Base-by-base conservation (phyloP, 768 basidiomycete genomes). In the Serpula lacrymans region DNA sequence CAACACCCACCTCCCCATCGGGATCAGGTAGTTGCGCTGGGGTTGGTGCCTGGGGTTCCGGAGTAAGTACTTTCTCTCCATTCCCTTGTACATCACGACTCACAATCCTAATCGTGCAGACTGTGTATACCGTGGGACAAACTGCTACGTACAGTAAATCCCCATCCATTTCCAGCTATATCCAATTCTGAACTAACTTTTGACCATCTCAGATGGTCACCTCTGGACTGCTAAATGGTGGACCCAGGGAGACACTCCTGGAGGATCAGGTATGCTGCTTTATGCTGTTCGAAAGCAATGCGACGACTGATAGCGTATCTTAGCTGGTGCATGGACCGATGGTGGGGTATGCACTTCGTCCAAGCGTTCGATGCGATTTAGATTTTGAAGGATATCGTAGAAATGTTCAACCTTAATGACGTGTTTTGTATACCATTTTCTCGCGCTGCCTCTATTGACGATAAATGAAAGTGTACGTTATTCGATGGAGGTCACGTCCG, bases 191-290 rank as follows among this genome's bases (percentile, higher is more conserved):
- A 10, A n/a, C 2, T 11, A 16, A 17, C 30, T n/a, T 9, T 27
- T 38, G 22, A 37, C 50, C 34, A 12, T 28, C 28, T 34, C 22
- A 77, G 74, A 55, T 38, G 69, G 71, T 3, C 67, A 78, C 45
- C 62, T 80, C 24, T 82, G 78, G 78, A 75, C 71, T 13, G 77
- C 75, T 13, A 64, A 72, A 55, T 82, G 80, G 78, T 81, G 79
- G 80, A 79, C 78, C 5, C 61, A 75, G 48, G 71, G 63, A 18
- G 79, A 83, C 44, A 70, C 62, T 31, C 80, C 78, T 11, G 77
- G 77, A 45, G 71, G 69, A 5, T 37, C 67, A 37, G 71, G 74
- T 75, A 46, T 41, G 70, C 8, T 58, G n/a, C 24, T 32, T 26
- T 10, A 20, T 3, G 42, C 18, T 20, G 25, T 26, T 21, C 17